A percentile compares a stretch with the other conserved stretches of the same genome.
Conservation (phyloP, 208 protist species). For the Giardia duodenalis region DNA sequence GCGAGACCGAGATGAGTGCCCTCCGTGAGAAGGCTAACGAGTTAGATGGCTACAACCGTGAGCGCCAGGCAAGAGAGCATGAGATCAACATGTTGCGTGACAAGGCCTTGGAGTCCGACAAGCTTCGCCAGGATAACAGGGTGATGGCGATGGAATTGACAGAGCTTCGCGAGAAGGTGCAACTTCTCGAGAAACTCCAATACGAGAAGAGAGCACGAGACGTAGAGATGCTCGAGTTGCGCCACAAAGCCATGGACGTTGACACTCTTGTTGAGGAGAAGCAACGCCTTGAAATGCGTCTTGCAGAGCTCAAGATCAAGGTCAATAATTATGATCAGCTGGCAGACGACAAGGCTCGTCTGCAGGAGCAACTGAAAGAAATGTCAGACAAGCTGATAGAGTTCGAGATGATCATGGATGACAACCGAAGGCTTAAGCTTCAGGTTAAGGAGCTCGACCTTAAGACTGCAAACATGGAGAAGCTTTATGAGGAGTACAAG, state of each 20-base stretch:
- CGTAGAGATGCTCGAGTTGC: background rate
- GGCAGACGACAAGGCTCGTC: background rate
- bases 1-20: background rate
- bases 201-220: background rate
- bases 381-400: background rate
- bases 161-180: background rate
- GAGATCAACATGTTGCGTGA: background rate
- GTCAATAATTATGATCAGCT: background rate
- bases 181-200: background rate
- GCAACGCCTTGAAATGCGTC: background rate
- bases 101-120: background rate
- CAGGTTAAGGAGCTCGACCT: constrained; percentile 2
- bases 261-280: background rate
- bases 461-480: background rate
- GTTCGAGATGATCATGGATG: background rate
- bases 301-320: background rate
- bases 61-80: background rate
- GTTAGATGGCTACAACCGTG: background rate
- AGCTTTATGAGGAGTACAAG: background rate
- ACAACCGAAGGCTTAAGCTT: background rate
- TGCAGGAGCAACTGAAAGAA: background rate
- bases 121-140: background rate
- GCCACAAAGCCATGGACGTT: background rate
- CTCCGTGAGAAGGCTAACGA: background rate
- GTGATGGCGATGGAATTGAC: constrained; percentile 3